These are phyloP conservation scores for Candida suzukii DNA, from an alignment of 805 yeast species.

Conservation along the genomic window DNA sequence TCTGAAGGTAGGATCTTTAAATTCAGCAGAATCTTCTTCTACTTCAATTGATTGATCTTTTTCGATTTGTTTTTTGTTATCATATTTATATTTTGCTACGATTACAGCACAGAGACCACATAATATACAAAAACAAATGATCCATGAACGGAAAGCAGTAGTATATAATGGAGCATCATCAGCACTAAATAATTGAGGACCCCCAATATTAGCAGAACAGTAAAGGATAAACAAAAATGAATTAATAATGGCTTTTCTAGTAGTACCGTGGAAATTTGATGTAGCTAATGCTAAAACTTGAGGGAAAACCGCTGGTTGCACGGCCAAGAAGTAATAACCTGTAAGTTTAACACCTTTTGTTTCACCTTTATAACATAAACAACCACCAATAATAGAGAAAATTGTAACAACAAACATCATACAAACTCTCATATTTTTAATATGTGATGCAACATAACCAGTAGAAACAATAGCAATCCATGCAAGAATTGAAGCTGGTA, in stretches of 20 bases:
- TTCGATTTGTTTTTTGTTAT: background rate
- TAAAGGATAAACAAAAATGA: slow-evolving; percentile 57
- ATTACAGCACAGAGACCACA: background rate
- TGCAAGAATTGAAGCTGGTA: slow-evolving; percentile 27
- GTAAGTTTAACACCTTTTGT: slow-evolving; percentile 21
- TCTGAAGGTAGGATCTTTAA: background rate
- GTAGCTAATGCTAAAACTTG: slow-evolving; percentile 18
- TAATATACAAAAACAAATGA: slow-evolving; percentile 29
- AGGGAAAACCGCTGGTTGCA: slow-evolving; percentile 10
- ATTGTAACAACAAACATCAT: slow-evolving; percentile 46
- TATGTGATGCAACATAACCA: slow-evolving; percentile 11
- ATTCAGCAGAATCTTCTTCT: background rate
- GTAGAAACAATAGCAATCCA: slow-evolving; percentile 12
- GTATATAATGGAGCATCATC: slow-evolving; percentile 49
- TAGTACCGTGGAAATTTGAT: slow-evolving; percentile 53
- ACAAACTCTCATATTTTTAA: slow-evolving; percentile 15
- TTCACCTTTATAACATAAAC: slow-evolving; percentile 45
- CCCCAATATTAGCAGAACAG: slow-evolving; percentile 64
- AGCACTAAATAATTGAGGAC: slow-evolving; percentile 63
- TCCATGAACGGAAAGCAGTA: slow-evolving; percentile 31
- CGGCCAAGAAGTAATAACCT: slow-evolving; percentile 7
- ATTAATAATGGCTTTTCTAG: slow-evolving; percentile 57
- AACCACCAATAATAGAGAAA: slow-evolving; percentile 43
- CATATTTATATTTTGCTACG: background rate
- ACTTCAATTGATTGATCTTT: background rate